phyloP scores from a whole-genome alignment of 352 stramenopile species.

The Pythium angustatum region DNA sequence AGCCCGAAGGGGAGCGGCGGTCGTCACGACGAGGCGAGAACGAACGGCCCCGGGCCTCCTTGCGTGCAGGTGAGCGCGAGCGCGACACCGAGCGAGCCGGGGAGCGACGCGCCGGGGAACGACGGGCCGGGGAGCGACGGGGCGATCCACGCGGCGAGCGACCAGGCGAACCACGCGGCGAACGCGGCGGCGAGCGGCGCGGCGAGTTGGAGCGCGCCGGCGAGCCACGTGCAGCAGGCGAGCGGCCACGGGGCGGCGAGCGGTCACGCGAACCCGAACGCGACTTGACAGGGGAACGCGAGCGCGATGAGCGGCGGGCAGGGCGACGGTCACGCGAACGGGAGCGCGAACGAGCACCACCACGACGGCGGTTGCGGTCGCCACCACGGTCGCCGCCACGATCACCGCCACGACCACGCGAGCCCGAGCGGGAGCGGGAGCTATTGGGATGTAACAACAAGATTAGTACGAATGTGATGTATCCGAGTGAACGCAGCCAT shows the following conservation, averaged over 20 bases:
- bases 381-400: too few species aligned
- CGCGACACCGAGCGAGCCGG: conserved; percentile 43
- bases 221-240: conserved; percentile 31
- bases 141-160: conserved; percentile 47
- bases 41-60: conserved; percentile 40
- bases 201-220: conserved; percentile 43
- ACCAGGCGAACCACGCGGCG: conserved; percentile 26
- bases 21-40: conserved; percentile 48
- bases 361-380: conserved; percentile 22
- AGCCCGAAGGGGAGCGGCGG: conserved; percentile 60
- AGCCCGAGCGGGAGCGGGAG: conserved; percentile 55
- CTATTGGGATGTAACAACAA: conserved; percentile 1
- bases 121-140: conserved; percentile 44
- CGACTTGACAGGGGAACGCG: conserved; percentile 38
- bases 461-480: neutral
- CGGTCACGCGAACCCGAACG: conserved; percentile 46
- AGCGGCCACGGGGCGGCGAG: conserved; percentile 30
- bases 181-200: conserved; percentile 28
- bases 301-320: conserved; percentile 25
- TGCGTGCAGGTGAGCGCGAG: conserved; percentile 40
- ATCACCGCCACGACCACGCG: conserved; percentile 28
- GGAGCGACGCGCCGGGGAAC: conserved; percentile 42
- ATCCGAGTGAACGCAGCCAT: neutral
- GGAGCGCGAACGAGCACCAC: conserved; percentile 38
- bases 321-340: conserved; percentile 39